Evolutionary conservation across 345 rosid genomes (phyloP).

Genomic region (Aquilaria malaccensis): DNA sequence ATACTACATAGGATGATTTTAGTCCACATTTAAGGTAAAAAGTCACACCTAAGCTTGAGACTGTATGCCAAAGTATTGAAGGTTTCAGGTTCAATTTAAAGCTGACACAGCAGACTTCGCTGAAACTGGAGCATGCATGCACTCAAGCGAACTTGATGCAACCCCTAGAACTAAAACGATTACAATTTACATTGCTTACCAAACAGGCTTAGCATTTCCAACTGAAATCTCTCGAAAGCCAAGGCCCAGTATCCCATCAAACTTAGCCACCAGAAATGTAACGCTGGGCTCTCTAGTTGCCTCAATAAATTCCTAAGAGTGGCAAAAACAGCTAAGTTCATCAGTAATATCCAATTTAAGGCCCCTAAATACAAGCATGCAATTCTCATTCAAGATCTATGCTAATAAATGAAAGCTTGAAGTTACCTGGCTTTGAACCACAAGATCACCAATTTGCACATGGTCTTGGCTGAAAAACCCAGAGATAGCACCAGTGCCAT

Average conservation of each 20-base stretch:
- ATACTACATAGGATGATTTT: no score
- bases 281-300: conserved; percentile 79
- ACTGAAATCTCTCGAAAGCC: conserved; percentile 72
- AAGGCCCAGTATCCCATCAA: conserved; percentile 81
- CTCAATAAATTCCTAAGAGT: conserved; percentile 78
- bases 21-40: no score
- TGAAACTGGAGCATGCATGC: no score
- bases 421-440: conserved; percentile 68
- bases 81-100: no score
- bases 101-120: no score
- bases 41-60: no score
- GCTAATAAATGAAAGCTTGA: neutral
- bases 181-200: conserved; percentile 25
- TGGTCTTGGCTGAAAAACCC: conserved; percentile 83
- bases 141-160: no score
- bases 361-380: neutral
- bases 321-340: neutral
- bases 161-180: no score
- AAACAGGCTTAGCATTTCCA: conserved; percentile 52
- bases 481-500: conserved; percentile 83
- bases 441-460: conserved; percentile 72
- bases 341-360: neutral
- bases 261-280: conserved; percentile 75
- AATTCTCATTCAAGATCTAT: neutral
- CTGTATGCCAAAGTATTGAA: no score